Percentiles rank a stretch among this genome's conserved stretches.
Evolutionary conservation across 148 eudicot genomes (phyloP).

Genomic region (Dysphania ambrosioides): DNA sequence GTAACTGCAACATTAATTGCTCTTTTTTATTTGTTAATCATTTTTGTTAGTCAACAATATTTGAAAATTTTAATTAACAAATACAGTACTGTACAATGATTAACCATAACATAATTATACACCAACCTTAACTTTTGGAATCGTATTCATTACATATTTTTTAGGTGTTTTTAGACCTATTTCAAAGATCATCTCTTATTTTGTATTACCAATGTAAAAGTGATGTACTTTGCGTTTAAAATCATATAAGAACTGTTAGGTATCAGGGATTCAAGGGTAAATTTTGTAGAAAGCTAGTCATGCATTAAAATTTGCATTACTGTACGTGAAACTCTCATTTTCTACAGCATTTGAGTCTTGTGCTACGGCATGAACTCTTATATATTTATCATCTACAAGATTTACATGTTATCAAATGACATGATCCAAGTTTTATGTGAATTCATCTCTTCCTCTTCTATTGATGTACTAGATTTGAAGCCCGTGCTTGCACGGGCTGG

Average conservation of each 20-base stretch:
- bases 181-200: no score
- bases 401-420: background rate
- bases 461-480: no score
- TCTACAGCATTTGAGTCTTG: background rate
- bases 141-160: background rate
- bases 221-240: no score
- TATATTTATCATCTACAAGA: no score
- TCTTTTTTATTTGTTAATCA: background rate
- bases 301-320: background rate
- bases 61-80: background rate
- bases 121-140: background rate
- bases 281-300: no score
- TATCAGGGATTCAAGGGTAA: no score
- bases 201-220: background rate
- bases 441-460: background rate
- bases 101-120: background rate
- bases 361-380: background rate
- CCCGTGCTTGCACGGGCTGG: no score
- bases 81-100: no score
- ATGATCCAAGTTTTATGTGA: background rate
- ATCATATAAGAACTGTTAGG: no score
- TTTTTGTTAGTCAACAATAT: slow-evolving; percentile 5
- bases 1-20: slow-evolving; percentile 4
- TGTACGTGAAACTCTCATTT: no score
- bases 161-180: background rate